Percentiles rank a stretch among this genome's conserved stretches.
Conservation (phyloP, 768 basidiomycete genomes). For the Hygrocybe punicea region DNA sequence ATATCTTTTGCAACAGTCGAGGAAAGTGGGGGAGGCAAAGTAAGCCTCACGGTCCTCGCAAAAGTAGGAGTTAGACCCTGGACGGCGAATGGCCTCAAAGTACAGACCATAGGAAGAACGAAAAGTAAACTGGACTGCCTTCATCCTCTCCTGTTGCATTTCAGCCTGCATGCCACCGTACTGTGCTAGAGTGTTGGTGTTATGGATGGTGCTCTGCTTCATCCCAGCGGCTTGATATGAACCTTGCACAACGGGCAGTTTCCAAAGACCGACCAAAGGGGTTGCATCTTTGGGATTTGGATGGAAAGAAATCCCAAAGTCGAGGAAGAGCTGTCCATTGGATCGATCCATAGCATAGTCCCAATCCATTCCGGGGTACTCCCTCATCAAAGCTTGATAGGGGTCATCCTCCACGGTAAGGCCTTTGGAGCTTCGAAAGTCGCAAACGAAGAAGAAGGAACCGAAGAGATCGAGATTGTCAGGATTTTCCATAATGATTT, state of each 20-base stretch:
- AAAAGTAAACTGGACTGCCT: neutral
- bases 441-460: too few species aligned
- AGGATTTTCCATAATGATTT: too few species aligned
- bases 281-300: neutral
- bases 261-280: neutral
- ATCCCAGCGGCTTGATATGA: neutral
- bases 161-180: too few species aligned
- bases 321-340: neutral
- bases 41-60: too few species aligned
- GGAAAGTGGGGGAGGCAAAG: neutral
- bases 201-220: too few species aligned
- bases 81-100: too few species aligned
- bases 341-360: neutral
- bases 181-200: neutral
- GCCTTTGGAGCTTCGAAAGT: neutral
- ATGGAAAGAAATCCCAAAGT: neutral
- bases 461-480: too few species aligned
- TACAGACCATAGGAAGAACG: neutral
- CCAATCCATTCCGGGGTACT: neutral
- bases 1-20: neutral
- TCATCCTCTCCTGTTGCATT: too few species aligned
- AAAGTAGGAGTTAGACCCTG: too few species aligned
- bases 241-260: neutral
- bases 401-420: neutral
- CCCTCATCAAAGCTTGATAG: neutral